Conservation (phyloP, 352 stramenopile species). For the Blastocystis sp. region DNA sequence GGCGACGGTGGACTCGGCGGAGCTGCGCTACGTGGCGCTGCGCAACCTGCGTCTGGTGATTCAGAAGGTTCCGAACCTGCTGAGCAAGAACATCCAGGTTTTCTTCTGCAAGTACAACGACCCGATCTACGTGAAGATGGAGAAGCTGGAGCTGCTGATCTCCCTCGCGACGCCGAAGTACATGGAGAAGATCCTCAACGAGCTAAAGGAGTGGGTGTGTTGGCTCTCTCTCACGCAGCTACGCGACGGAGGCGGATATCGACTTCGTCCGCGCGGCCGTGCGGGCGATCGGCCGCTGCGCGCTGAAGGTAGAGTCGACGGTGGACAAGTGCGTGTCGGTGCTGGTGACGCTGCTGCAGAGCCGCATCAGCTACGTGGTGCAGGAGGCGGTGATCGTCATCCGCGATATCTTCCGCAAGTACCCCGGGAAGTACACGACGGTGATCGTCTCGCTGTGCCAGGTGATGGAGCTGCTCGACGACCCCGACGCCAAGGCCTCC, state of each 20-base stretch:
- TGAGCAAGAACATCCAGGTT: constrained; percentile 79
- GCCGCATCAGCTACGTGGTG: constrained; percentile 85
- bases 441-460: constrained; percentile 96
- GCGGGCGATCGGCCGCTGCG: constrained; percentile 87
- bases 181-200: constrained; percentile 90
- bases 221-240: not conserved
- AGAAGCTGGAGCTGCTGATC: constrained; percentile 99
- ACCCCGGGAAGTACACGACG: constrained; percentile 94
- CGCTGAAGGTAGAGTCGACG: constrained; percentile 89
- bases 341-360: constrained; percentile 89
- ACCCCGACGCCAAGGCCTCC: constrained; percentile 92
- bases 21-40: constrained; percentile 97
- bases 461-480: constrained; percentile 95
- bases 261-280: constrained; percentile 95
- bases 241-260: constrained; percentile 93
- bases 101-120: constrained; percentile 99
- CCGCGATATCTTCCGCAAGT: constrained; percentile 98
- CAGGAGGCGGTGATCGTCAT: constrained; percentile 97
- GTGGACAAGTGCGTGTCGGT: constrained; percentile 96
- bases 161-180: constrained; percentile 90
- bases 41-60: constrained; percentile 98
- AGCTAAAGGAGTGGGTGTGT: constrained; percentile 87
- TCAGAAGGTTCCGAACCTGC: constrained; percentile 84
- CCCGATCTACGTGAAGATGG: constrained; percentile 91
- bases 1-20: constrained; percentile 81